Conservation (phyloP, 805 yeast species). For the Pichia deserticola region DNA sequence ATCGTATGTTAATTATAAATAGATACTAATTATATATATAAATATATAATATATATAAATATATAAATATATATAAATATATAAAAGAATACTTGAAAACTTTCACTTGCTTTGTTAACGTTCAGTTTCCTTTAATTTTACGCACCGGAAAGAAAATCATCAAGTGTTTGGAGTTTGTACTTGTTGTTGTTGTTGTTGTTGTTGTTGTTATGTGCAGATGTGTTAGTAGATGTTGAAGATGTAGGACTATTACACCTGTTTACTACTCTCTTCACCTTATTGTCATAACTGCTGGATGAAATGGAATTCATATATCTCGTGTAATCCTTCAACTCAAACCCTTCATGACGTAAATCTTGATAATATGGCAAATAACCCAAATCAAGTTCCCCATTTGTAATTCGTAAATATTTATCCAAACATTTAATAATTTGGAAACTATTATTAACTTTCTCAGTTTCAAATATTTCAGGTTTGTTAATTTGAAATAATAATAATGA, state of each 20-base stretch:
- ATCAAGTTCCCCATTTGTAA: constrained; percentile 9
- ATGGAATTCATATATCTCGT: constrained; percentile 23
- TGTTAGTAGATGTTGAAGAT: too few species aligned
- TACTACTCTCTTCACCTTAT: too few species aligned
- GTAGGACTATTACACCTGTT: background rate
- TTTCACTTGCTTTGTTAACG: too few species aligned
- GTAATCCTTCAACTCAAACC: constrained; percentile 34
- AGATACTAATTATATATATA: too few species aligned
- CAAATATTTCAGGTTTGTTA: constrained; percentile 19
- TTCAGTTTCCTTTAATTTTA: too few species aligned
- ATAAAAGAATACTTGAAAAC: too few species aligned
- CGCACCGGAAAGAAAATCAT: too few species aligned
- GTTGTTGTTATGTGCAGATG: background rate
- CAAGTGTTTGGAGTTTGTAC: background rate
- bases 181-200: too few species aligned
- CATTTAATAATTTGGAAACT: background rate
- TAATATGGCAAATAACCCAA: constrained; percentile 22
- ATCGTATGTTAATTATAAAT: too few species aligned
- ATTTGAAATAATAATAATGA: constrained; percentile 25
- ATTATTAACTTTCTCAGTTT: background rate
- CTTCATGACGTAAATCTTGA: constrained; percentile 24
- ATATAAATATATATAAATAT: too few species aligned
- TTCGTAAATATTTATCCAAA: background rate
- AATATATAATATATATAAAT: too few species aligned
- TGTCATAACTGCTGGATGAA: constrained; percentile 7